Base-by-base conservation (phyloP, 78 protist species). In the Guillardia theta region DNA sequence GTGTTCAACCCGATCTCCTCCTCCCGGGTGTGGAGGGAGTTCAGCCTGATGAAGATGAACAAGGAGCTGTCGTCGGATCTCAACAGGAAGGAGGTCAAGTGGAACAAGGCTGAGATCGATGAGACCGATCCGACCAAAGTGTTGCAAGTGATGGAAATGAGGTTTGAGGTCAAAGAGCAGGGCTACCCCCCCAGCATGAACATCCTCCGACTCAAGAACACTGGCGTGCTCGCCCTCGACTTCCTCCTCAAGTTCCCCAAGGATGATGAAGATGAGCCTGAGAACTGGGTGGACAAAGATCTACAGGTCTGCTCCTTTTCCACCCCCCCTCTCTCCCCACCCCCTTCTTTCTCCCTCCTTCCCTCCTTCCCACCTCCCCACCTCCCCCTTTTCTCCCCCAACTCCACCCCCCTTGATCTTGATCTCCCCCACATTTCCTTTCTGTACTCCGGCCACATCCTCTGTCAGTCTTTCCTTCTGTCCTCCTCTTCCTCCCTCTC, bases 251-350 rank as follows among this genome's bases (percentile, higher is more conserved):
- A 70, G 41, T 70, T 36, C 41, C 83, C 83, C 4, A 12, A 24
- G 36, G 83, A 70, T 24, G 83, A 70, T 6, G 83, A 70, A 24
- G 83, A 70, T 18, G 83, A 70, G 83, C 83, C 83, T 18, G 83
- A 70, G 83, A 70, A 70, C 83, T 70, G 83, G 83, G 83, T 70
- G 5, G 83, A 70, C 83, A 70, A 70, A 24, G 83, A 70, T 43
- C 41, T 70, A 22, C 83, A 70, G 41, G 83, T 50, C 10, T 15
- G 15, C 58, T 15, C 15, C 58, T 10, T 15, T 15, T 50, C n/a
- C n/a, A n/a, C n/a, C n/a, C n/a, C n/a, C n/a, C n/a, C n/a, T n/a
- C n/a, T n/a, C n/a, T n/a, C n/a, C n/a, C n/a, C n/a, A n/a, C n/a
- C n/a, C n/a, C n/a, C n/a, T n/a, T n/a, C n/a, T n/a, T n/a, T n/a